A percentile compares a stretch with the other conserved stretches of the same genome.
These are phyloP conservation scores for Paramecium sonneborni DNA, from an alignment of 73 alveolate genomes.

Conservation along the genomic window DNA sequence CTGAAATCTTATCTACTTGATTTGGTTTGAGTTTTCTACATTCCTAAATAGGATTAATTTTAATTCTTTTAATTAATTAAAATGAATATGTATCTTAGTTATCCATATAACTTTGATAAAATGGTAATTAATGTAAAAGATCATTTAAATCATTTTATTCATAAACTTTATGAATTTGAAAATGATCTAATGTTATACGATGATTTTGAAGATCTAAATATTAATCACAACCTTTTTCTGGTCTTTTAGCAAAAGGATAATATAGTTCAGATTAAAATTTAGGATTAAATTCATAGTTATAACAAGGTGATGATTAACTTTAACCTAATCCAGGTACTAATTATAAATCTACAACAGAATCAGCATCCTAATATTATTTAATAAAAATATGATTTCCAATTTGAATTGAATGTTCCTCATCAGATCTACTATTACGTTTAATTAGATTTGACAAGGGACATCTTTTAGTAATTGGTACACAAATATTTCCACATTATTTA, in stretches of 20 bases:
- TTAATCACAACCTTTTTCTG: background rate
- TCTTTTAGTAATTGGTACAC: background rate
- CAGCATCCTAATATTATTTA: background rate
- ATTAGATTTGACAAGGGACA: background rate
- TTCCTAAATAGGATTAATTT: background rate
- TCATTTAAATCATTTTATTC: background rate
- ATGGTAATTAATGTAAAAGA: background rate
- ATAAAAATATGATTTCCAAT: background rate
- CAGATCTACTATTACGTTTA: background rate
- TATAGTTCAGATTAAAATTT: background rate
- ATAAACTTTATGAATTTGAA: background rate
- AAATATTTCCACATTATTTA: background rate
- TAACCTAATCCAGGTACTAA: background rate
- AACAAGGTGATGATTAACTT: background rate
- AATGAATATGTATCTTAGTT: background rate
- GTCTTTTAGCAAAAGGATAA: background rate
- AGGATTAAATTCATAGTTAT: background rate
- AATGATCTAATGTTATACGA: background rate
- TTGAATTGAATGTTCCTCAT: background rate
- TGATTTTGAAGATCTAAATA: background rate
- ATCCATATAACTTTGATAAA: background rate
- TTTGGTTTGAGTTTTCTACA: background rate
- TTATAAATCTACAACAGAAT: background rate
- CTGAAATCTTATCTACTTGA: background rate
- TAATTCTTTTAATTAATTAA: background rate